Evolutionary conservation across 108 stramenopile genomes (phyloP), one percentile per base, ranked within the genome.

Genomic region (Skeletonema tropicum): DNA sequence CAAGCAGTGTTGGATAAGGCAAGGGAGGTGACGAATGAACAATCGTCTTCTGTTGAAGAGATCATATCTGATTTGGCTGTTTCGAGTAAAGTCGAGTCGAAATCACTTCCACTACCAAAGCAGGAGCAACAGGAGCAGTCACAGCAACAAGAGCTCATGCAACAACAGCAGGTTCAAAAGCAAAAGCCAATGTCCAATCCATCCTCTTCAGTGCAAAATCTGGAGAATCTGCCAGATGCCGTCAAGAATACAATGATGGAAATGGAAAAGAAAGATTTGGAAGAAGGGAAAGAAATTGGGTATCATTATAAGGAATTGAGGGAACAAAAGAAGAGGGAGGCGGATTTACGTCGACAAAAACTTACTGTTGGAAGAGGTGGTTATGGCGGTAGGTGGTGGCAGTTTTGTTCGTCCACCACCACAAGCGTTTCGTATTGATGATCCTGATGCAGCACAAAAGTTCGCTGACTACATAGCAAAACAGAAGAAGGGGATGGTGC

Each of bases 391-490:
- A n/a, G 4, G 3, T 5, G 3, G 15, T 11, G 42, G 42, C 42
- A 45, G 3, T 5, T n/a, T 45, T 45, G 42, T 45, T n/a, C 42
- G 42, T 45, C 42, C 42, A 11, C 42, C 42, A 45, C 42, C 42
- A 4, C 14, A n/a, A 45, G 68, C 35, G 8, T 59, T 38, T 58
- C 58, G 39, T 32, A 39, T 35, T 29, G 65, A 25, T 39, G 41
- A 5, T 30, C 42, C 23, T 30, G 29, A 26, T 26, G 23, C 3
- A 13, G 36, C 5, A 25, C 70, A 11, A 60, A 60, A 60, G 14
- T 59, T 71, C 11, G 36, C 38, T 4, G 38, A 35, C 31, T 71
- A 60, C 15, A 59, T 60, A 4, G 58, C 70, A 2, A 33, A 41
- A 5, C 33, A 60, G 58, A 71, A 57, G 23, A 9, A 60, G 38